Percentiles rank a stretch among this genome's conserved stretches.
These are phyloP conservation scores for Tuber indicum DNA, from an alignment of 495 filamentous ascomycete genomes.

Conservation along the genomic window DNA sequence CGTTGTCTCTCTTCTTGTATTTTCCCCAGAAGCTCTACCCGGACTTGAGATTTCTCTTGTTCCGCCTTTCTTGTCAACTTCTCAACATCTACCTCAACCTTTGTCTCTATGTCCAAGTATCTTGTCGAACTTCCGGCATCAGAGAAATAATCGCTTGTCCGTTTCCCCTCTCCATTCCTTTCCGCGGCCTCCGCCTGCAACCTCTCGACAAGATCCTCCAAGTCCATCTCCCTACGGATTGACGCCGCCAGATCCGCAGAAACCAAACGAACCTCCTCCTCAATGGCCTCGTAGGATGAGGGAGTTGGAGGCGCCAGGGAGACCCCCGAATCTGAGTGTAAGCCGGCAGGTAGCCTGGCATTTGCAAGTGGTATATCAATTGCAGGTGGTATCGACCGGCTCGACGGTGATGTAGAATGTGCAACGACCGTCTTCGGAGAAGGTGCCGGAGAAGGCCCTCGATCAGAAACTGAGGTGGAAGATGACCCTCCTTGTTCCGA, in stretches of 20 bases:
- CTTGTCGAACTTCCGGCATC: conserved; percentile 84
- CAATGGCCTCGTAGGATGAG: conserved; percentile 65
- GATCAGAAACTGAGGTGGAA: conserved; percentile 59
- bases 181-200: conserved; percentile 67
- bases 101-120: conserved; percentile 57
- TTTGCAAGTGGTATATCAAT: conserved; percentile 48
- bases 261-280: conserved; percentile 87
- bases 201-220: conserved; percentile 87
- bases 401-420: conserved; percentile 26
- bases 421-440: conserved; percentile 53
- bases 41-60: conserved; percentile 83
- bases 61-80: conserved; percentile 74
- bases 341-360: conserved; percentile 30
- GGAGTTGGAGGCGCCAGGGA: conserved; percentile 46
- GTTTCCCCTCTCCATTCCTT: conserved; percentile 57
- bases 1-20: conserved; percentile 74
- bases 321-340: conserved; percentile 44
- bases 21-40: conserved; percentile 72
- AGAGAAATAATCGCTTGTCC: conserved; percentile 96
- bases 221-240: conserved; percentile 89
- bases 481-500: conserved; percentile 56
- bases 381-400: conserved; percentile 45
- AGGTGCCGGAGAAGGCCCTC: conserved; percentile 53
- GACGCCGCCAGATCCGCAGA: conserved; percentile 86
- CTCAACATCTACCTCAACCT: conserved; percentile 69